Evolutionary conservation across 768 basidiomycete species (phyloP).

Genomic region (Mycena rebaudengoi): DNA sequence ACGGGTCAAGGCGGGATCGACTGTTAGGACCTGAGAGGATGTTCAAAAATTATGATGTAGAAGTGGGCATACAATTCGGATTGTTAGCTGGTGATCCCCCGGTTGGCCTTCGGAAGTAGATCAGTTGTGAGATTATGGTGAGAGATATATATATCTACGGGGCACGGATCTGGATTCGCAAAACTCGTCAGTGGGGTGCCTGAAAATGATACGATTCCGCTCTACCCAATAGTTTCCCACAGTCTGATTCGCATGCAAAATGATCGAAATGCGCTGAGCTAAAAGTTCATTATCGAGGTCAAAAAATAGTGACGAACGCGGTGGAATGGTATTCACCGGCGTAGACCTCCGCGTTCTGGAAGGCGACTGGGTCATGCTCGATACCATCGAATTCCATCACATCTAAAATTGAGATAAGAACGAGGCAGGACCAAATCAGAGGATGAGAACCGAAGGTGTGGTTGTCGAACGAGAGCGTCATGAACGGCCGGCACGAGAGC

Average conservation of each 20-base stretch:
- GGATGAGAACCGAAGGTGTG: conserved; percentile 41
- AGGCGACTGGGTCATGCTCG: conserved; percentile 46
- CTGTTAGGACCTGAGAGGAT: too few species aligned
- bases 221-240: conserved; percentile 53
- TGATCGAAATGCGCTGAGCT: conserved; percentile 48
- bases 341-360: conserved; percentile 53
- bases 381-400: conserved; percentile 52
- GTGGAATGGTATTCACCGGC: conserved; percentile 39
- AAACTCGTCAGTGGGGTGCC: too few species aligned
- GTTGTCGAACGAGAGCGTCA: conserved; percentile 46
- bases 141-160: conserved; percentile 26
- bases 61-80: conserved; percentile 31
- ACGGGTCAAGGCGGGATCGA: conserved; percentile 40
- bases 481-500: conserved; percentile 55
- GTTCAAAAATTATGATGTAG: not conserved
- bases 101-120: conserved; percentile 23
- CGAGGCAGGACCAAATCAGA: not conserved
- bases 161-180: conserved; percentile 36
- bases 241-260: conserved; percentile 51
- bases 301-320: not conserved
- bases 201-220: not conserved
- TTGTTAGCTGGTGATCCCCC: conserved; percentile 35
- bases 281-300: not conserved
- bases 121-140: not conserved
- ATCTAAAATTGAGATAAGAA: conserved; percentile 1